Evolutionary conservation across 192 early-diverging fungal genomes (phyloP).

Genomic region (Lunasporangiospora selenospora): DNA sequence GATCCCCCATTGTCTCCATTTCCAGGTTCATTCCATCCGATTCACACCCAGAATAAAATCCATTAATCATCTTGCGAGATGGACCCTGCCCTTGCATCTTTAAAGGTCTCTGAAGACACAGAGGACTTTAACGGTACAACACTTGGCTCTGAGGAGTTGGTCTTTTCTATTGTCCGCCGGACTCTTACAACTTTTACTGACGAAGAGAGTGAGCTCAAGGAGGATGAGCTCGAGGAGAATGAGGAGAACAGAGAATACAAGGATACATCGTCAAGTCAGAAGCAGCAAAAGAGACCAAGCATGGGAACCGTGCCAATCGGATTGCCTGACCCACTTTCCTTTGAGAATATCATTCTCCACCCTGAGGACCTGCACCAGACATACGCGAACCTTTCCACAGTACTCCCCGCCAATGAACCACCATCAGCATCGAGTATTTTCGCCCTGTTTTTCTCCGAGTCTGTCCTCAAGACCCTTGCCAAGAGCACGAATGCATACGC

Average conservation of each 20-base stretch:
- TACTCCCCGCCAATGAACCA: neutral
- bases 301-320: no score
- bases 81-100: neutral
- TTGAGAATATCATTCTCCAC: neutral
- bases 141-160: no score
- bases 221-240: neutral
- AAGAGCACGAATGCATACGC: no score
- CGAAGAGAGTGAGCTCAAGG: neutral
- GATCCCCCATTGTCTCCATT: neutral
- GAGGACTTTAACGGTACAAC: neutral
- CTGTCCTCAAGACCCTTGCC: neutral
- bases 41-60: neutral
- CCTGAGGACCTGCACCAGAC: neutral
- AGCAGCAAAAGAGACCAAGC: no score
- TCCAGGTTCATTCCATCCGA: neutral
- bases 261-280: neutral
- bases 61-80: neutral
- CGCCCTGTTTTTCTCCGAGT: constrained; percentile 4
- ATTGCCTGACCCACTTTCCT: neutral
- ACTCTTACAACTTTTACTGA: no score
- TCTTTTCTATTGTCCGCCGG: no score
- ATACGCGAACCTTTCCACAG: neutral
- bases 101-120: neutral
- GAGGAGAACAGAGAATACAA: neutral
- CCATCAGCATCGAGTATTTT: neutral